Base-by-base conservation (phyloP, 1,284 basidiomycete genomes). In the Puccinia coronata region DNA sequence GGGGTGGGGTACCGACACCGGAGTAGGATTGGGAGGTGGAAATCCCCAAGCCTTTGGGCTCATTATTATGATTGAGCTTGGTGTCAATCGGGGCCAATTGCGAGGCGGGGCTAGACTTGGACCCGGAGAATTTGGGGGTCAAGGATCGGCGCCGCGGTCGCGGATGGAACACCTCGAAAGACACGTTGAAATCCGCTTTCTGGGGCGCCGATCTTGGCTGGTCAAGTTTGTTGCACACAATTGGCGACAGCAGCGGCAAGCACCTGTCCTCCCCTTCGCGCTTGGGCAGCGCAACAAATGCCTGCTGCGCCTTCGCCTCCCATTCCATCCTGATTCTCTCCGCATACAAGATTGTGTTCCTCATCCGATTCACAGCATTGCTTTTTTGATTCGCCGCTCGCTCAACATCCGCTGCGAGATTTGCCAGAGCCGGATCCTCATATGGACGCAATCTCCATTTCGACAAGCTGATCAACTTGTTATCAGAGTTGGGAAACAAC, bases 301-400 rank as follows among this genome's bases (percentile, higher is more conserved):
- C n/a, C n/a, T n/a, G n/a, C n/a, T n/a, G n/a, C n/a, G n/a, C n/a
- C n/a, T n/a, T n/a, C n/a, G n/a, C n/a, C n/a, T n/a, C n/a, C n/a
- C n/a, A n/a, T n/a, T n/a, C n/a, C n/a, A n/a, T n/a, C n/a, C n/a
- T n/a, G n/a, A n/a, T n/a, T n/a, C n/a, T n/a, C n/a, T n/a, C n/a
- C n/a, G n/a, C n/a, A n/a, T n/a, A n/a, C n/a, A n/a, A n/a, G n/a
- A n/a, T n/a, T n/a, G n/a, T n/a, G n/a, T n/a, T n/a, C n/a, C n/a
- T n/a, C n/a, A n/a, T n/a, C n/a, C n/a, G n/a, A n/a, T n/a, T n/a
- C n/a, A n/a, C n/a, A 87, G 53, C 95, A 87, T 96, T 96, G 83
- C 96, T 91, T 89, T 99, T 99, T 86, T 93, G 91, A 49, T 93
- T 90, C 89, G 97, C 93, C 51, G 96, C 90, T 51, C 92, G 90